These are phyloP conservation scores for Mycena kentingensis DNA, from an alignment of 768 basidiomycete species.

Conservation along the genomic window DNA sequence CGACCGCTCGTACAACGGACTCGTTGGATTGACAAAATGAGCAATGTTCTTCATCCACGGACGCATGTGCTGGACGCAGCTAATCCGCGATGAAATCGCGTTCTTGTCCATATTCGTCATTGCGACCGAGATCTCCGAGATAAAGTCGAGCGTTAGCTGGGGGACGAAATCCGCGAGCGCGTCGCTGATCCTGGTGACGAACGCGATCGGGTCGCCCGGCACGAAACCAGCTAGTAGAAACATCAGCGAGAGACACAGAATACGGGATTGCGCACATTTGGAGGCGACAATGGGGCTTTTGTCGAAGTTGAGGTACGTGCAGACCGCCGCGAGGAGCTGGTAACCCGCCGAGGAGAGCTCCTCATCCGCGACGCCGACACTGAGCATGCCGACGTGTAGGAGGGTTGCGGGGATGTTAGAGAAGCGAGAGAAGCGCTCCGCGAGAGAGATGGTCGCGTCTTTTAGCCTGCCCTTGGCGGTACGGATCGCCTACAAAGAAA, in stretches of 20 bases:
- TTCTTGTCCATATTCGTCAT: conserved; percentile 54
- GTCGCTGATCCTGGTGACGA: conserved; percentile 69
- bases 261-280: conserved; percentile 50
- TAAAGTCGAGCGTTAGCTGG: conserved; percentile 83
- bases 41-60: conserved; percentile 88
- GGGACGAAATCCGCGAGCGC: conserved; percentile 73
- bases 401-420: conserved; percentile 85
- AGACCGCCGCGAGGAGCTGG: conserved; percentile 76
- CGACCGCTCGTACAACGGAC: conserved; percentile 67
- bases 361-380: conserved; percentile 72
- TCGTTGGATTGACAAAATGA: conserved; percentile 68
- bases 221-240: conserved; percentile 60
- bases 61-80: conserved; percentile 77
- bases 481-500: conserved; percentile 80
- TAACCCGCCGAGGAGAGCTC: conserved; percentile 79
- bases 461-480: conserved; percentile 73
- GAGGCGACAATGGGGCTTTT: conserved; percentile 69
- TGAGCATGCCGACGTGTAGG: conserved; percentile 84
- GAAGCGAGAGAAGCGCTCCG: conserved; percentile 73
- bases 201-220: conserved; percentile 64
- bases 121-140: conserved; percentile 77
- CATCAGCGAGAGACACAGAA: background rate
- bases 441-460: conserved; percentile 49
- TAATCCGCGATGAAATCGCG: conserved; percentile 57
- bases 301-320: conserved; percentile 76